Conservation (phyloP, 371 early-diverging fungal species). For the Mortierella sp. region DNA sequence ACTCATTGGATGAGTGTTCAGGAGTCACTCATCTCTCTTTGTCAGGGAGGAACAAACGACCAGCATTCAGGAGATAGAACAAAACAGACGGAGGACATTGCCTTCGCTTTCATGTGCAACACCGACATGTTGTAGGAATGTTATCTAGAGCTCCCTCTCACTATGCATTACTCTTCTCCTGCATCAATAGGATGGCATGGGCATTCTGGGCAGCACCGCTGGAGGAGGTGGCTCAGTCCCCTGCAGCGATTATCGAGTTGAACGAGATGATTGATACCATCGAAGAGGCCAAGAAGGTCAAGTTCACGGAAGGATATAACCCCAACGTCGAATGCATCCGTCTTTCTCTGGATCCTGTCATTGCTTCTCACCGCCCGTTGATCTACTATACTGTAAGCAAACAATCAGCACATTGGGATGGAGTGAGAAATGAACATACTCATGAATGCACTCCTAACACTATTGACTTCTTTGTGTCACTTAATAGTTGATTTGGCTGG, state of each 20-base stretch:
- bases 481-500: slow-evolving; percentile 28
- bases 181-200: slow-evolving; percentile 65
- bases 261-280: slow-evolving; percentile 64
- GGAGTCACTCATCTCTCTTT: no score
- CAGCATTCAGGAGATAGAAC: background rate
- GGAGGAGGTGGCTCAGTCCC: slow-evolving; percentile 59
- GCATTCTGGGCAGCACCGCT: slow-evolving; percentile 66
- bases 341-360: slow-evolving; percentile 73
- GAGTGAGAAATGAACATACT: no score
- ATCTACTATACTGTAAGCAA: slow-evolving; percentile 64
- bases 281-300: slow-evolving; percentile 59
- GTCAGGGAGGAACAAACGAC: background rate
- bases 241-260: slow-evolving; percentile 54
- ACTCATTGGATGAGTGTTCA: background rate
- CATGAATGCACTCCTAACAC: background rate
- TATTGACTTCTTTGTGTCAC: no score
- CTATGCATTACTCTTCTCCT: background rate
- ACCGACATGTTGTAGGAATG: background rate
- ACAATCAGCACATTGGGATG: background rate
- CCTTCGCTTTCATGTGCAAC: background rate
- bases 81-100: background rate
- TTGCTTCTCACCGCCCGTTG: slow-evolving; percentile 76
- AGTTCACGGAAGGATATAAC: slow-evolving; percentile 69
- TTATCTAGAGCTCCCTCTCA: background rate
- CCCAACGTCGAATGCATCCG: slow-evolving; percentile 69